phyloP scores from a whole-genome alignment of 257 asterid genomes.

The Capsicum chinense region DNA sequence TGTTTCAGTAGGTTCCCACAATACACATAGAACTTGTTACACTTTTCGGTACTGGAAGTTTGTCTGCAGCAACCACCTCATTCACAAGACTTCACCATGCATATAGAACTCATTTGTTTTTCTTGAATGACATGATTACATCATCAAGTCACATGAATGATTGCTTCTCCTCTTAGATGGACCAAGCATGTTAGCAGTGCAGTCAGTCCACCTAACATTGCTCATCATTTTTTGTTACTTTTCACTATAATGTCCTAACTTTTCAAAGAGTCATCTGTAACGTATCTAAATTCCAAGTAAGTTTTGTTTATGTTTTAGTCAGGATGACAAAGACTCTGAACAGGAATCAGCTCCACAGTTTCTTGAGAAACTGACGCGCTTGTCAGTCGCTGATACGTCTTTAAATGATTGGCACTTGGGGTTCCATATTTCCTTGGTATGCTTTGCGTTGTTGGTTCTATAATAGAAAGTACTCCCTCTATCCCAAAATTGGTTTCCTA shows the following conservation, averaged over 20 bases:
- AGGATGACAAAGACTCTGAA: slow-evolving; percentile 77
- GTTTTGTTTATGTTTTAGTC: slow-evolving; percentile 48
- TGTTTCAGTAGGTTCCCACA: slow-evolving; percentile 23
- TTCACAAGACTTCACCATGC: not conserved
- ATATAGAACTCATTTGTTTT: slow-evolving; percentile 9
- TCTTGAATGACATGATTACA: not conserved
- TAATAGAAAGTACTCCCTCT: slow-evolving; percentile 11
- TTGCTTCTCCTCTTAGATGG: slow-evolving; percentile 14
- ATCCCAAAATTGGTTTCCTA: slow-evolving; percentile 14
- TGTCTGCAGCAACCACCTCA: not conserved
- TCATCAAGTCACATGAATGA: not conserved
- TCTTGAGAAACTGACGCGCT: slow-evolving; percentile 66
- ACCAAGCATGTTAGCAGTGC: not conserved
- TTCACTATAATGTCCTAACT: not conserved
- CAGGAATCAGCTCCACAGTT: slow-evolving; percentile 57
- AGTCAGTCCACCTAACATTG: not conserved
- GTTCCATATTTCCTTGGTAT: slow-evolving; percentile 88
- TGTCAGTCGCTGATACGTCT: slow-evolving; percentile 68
- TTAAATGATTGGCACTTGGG: slow-evolving; percentile 94
- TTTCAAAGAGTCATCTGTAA: not conserved
- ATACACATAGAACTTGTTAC: not conserved
- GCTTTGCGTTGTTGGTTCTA: slow-evolving; percentile 30
- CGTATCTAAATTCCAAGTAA: not conserved
- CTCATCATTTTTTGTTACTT: not conserved
- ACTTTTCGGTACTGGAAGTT: not conserved